Base-by-base conservation (phyloP, 331 rosid genomes). In the Arachis monticola region DNA sequence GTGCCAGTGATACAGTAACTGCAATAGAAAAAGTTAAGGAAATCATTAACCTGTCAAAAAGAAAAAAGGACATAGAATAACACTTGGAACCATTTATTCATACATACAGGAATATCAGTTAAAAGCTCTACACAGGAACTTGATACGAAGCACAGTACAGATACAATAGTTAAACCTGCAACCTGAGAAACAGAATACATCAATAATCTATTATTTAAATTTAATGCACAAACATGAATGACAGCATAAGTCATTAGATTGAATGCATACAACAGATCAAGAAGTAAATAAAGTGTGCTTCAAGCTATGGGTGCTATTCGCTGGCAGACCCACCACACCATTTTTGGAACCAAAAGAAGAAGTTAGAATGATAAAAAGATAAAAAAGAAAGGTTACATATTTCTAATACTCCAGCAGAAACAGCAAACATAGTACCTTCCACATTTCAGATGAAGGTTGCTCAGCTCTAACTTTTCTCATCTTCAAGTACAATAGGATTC, bases 391-490 rank as follows among this genome's bases (percentile, higher is more conserved):
- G 61, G 63, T 35, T 56, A 35, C 42, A 38, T 14, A 53, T 6
- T 30, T 72, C 50, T 35, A 69, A 64, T 55, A 63, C 50, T 68
- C 22, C 64, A n/a, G 42, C 61, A 52, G 62, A 64, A 67, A 75
- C 52, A 56, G 65, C 64, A 61, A 61, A 72, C n/a, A 30, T 17
- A 59, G 74, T 87, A 94, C 99, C 96, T 92, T 92, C 76, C 86
- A 90, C 86, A 87, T 85, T 87, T 90, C 97, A 62, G 92, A 80
- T 71, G 93, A 90, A 70, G 96, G 96, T 83, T 86, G 74, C 82
- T 94, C 99, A 48, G 96, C 92, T 83, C 99, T 84, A 73, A 94
- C 95, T 52, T 81, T 85, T 74, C 96, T 92, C 95, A 94, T 92
- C 83, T 89, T 90, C 83, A 88, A 77, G 97, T 88, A 91, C 50